Evolutionary conservation across 1,284 basidiomycete genomes (phyloP), one percentile per base, ranked within the genome.

Genomic region (Ganoderma lingzhi): DNA sequence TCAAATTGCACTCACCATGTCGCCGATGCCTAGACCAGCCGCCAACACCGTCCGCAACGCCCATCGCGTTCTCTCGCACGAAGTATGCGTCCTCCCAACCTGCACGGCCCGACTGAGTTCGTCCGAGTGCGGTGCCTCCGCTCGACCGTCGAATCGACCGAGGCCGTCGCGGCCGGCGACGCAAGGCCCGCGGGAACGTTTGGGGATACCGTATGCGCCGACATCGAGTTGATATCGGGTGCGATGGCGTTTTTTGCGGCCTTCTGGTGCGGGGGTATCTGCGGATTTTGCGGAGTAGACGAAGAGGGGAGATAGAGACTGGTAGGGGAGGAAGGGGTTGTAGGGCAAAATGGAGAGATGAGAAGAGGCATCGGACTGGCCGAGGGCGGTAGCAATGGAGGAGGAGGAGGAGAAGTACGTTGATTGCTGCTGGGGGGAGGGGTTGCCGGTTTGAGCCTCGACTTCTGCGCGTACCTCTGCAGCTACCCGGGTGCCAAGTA

Each of bases 81-180:
- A 97, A 96, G 78, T 96, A 97, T 10, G 93, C 92, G 76, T 96
- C 93, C 77, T 96, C 93, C 94, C 94, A 9, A 96, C 91, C 76
- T 93, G 92, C 0, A 93, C 91, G 0, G 93, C 87, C 5, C 84
- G 78, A 48, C 80, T 79, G 44, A 85, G 80, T 6, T 80, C 80
- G 35, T 83, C 80, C 8, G 69, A 65, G 23, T 66, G 48, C 30
- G 35, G 4, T 35, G 74, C 65, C 41, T 70, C 71, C 42, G 63
- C 41, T n/a, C 73, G 73, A 42, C 64, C 65, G n/a, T 64, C 75
- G 45, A 76, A 71, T 59, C 72, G 75, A 58, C 77, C 76, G 42
- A 77, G 74, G 28, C 78, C 79, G 58, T 78, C 79, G 66, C 80
- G 77, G 58, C 78, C 78, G 63, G 80, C 76, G 42, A 75, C 71